phyloP scores from a whole-genome alignment of 352 stramenopile genomes.

The Peronosclerospora sorghi region DNA sequence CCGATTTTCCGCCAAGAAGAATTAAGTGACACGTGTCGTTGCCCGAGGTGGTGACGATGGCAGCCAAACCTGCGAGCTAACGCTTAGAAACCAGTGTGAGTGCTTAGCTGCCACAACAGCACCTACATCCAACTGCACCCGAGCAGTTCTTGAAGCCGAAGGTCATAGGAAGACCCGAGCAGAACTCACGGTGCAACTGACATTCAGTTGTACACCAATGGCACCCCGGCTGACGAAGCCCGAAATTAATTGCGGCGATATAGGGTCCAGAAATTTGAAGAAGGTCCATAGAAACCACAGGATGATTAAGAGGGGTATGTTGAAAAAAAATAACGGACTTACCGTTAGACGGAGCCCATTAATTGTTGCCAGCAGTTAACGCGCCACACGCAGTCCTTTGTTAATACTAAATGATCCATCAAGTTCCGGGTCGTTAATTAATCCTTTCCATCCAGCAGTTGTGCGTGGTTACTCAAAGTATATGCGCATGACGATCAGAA shows the following conservation, averaged over 20 bases:
- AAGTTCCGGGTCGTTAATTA: slow-evolving; percentile 88
- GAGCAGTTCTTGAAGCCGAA: slow-evolving; percentile 89
- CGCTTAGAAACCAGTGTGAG: no score
- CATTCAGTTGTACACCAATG: slow-evolving; percentile 86
- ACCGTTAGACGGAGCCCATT: slow-evolving; percentile 76
- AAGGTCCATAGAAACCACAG: slow-evolving; percentile 19
- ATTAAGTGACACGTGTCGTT: no score
- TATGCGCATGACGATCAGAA: slow-evolving; percentile 85
- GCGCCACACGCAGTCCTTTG: no score
- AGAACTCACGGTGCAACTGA: slow-evolving; percentile 84
- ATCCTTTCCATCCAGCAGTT: slow-evolving; percentile 83
- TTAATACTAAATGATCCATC: slow-evolving; percentile 87
- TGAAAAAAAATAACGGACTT: background rate
- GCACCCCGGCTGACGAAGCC: slow-evolving; percentile 84
- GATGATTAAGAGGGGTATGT: background rate
- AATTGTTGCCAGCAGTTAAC: slow-evolving; percentile 73
- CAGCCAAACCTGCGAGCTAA: slow-evolving; percentile 79
- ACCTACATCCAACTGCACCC: slow-evolving; percentile 81
- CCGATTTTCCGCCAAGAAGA: slow-evolving; percentile 72
- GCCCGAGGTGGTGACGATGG: no score
- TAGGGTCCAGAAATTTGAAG: slow-evolving; percentile 85
- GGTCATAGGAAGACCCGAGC: no score
- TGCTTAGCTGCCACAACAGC: slow-evolving; percentile 74
- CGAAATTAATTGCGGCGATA: slow-evolving; percentile 86
- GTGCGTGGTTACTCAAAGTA: slow-evolving; percentile 89